Conservation (phyloP, 2,329 filamentous ascomycete species). For the Aspergillus sp. region DNA sequence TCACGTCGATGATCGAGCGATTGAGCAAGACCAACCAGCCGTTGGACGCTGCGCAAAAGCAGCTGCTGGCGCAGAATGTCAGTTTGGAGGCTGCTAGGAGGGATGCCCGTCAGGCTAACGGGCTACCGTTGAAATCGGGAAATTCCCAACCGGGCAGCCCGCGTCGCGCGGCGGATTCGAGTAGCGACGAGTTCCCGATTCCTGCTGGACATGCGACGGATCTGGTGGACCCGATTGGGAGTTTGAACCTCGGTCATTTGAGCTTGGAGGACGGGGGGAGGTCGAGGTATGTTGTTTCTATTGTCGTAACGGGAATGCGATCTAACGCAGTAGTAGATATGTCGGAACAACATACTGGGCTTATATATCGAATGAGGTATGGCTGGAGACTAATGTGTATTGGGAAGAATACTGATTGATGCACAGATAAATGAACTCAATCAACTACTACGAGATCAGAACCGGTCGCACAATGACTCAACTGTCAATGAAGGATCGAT, state of each 20-base stretch:
- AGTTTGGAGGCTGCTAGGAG: slow-evolving; percentile 16
- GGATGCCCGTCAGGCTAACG: slow-evolving; percentile 20
- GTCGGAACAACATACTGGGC: slow-evolving; percentile 48
- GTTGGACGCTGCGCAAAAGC: slow-evolving; percentile 23
- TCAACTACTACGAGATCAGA: slow-evolving; percentile 43
- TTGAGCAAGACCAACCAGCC: slow-evolving; percentile 37
- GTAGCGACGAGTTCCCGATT: slow-evolving; percentile 44
- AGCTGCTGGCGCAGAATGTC: slow-evolving; percentile 17
- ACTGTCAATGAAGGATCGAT: slow-evolving; percentile 19
- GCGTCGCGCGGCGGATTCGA: slow-evolving; percentile 33
- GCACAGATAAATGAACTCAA: slow-evolving; percentile 45
- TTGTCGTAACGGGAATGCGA: neutral
- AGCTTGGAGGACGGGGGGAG: slow-evolving; percentile 45
- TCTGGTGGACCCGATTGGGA: slow-evolving; percentile 43
- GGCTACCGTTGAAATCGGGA: slow-evolving; percentile 12
- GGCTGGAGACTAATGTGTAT: neutral
- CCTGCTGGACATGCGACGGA: slow-evolving; percentile 43
- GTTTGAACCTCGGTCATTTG: slow-evolving; percentile 42
- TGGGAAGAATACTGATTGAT: neutral
- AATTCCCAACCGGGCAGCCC: slow-evolving; percentile 32
- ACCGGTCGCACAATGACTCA: slow-evolving; percentile 32
- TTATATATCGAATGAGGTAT: slow-evolving; percentile 45
- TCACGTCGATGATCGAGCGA: slow-evolving; percentile 46
- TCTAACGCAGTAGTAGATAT: slow-evolving; percentile 32
- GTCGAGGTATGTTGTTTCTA: slow-evolving; percentile 41